phyloP scores from a whole-genome alignment of 1,139 yeast species.

The Yamadazyma jaroonii region DNA sequence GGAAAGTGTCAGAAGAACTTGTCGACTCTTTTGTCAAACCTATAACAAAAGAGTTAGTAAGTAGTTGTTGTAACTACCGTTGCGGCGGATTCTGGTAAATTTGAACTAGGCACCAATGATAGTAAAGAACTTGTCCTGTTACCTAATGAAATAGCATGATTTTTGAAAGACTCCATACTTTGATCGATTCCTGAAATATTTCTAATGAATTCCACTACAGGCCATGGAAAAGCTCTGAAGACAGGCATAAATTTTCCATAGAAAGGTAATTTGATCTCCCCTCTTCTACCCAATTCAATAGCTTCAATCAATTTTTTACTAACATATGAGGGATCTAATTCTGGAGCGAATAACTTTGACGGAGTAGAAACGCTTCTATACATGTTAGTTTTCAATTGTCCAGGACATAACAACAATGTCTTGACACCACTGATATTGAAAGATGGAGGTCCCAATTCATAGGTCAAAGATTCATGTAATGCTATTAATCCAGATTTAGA shows the following conservation, averaged over 20 bases:
- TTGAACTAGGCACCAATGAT: constrained; percentile 4
- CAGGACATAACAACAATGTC: constrained; percentile 79
- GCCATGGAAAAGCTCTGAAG: constrained; percentile 73
- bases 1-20: no score
- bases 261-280: constrained; percentile 70
- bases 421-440: constrained; percentile 53
- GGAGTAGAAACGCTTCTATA: constrained; percentile 74
- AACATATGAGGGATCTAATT: constrained; percentile 62
- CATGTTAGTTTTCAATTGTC: constrained; percentile 75
- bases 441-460: constrained; percentile 61
- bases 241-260: constrained; percentile 74
- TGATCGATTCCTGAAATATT: constrained; percentile 61
- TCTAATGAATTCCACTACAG: constrained; percentile 54
- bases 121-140: constrained; percentile 19
- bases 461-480: constrained; percentile 76
- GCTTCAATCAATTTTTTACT: constrained; percentile 59
- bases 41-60: no score
- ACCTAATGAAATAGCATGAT: constrained; percentile 12
- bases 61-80: neutral
- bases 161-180: constrained; percentile 43
- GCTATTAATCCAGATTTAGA: constrained; percentile 84
- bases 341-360: constrained; percentile 73
- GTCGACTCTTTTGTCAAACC: no score
- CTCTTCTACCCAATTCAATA: constrained; percentile 58
- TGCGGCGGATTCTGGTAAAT: neutral